These are phyloP conservation scores for Coniosporium tulheliwenetii DNA, from an alignment of 2,329 filamentous ascomycete genomes.

Conservation along the genomic window DNA sequence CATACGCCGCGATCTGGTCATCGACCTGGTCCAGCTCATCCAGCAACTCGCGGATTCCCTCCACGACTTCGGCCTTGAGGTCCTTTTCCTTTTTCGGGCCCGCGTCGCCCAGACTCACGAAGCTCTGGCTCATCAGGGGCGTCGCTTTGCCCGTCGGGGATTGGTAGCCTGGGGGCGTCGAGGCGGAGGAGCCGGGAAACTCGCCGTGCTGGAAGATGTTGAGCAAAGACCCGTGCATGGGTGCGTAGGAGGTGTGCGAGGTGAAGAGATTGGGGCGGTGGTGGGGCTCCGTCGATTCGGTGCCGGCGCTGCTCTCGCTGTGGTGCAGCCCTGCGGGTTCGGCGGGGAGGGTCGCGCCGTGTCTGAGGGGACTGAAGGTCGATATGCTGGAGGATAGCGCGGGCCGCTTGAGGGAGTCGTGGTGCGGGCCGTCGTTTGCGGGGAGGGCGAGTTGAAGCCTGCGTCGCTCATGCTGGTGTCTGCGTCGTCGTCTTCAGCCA, in stretches of 20 bases:
- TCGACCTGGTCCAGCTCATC: conserved; percentile 89
- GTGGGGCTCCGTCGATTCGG: conserved; percentile 1
- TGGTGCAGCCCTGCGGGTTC: conserved; percentile 4
- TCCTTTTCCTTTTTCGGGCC: conserved; percentile 33
- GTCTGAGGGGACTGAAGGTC: conserved; percentile 29
- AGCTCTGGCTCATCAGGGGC: conserved; percentile 6
- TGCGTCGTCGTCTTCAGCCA: conserved; percentile 66
- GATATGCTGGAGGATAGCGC: conserved; percentile 25
- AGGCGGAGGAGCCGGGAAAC: conserved; percentile 20
- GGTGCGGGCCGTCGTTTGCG: conserved; percentile 12
- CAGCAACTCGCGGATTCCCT: conserved; percentile 88
- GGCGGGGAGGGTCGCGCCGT: conserved; percentile 18
- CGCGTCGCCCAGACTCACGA: conserved; percentile 20
- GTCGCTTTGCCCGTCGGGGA: conserved; percentile 32
- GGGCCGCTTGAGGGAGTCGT: conserved; percentile 21
- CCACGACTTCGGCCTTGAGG: conserved; percentile 77
- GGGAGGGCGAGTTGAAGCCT: conserved; percentile 28
- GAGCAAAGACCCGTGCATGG: conserved; percentile 60
- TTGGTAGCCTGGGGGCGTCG: conserved; percentile 35
- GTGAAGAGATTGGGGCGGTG: conserved; percentile 46
- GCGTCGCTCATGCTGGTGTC: conserved; percentile 45
- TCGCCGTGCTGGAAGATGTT: conserved; percentile 63
- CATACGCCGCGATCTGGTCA: conserved; percentile 78
- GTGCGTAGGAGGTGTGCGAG: conserved; percentile 46
- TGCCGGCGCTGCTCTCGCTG: conserved; percentile 1